Percentiles rank a stretch among this genome's conserved stretches.
Conservation (phyloP, 1,139 yeast genomes). For the Kodamaea anthophila region DNA sequence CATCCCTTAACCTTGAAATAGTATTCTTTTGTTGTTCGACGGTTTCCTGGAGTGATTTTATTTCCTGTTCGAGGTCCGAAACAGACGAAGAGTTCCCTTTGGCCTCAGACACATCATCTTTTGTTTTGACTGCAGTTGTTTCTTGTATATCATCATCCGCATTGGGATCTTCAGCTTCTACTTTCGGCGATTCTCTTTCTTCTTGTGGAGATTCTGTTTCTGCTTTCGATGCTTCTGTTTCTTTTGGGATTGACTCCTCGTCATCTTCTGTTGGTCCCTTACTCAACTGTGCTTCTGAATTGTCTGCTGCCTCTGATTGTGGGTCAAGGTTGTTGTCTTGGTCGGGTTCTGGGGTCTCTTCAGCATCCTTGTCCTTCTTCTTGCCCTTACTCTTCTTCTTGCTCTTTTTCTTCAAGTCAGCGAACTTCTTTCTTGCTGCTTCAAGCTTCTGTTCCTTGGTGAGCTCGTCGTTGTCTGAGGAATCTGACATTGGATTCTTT, state of each 20-base stretch:
- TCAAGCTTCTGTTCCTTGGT: slow-evolving; percentile 53
- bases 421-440: slow-evolving; percentile 59
- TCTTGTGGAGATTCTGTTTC: no score
- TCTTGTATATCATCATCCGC: slow-evolving; percentile 7
- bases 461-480: slow-evolving; percentile 19
- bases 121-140: no score
- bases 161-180: slow-evolving; percentile 5
- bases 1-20: slow-evolving; percentile 35
- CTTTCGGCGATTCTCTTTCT: slow-evolving; percentile 5
- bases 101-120: no score
- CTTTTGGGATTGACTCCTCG: background rate
- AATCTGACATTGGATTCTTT: slow-evolving; percentile 10
- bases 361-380: slow-evolving; percentile 10
- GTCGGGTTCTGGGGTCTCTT: slow-evolving; percentile 9
- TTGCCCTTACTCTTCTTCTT: slow-evolving; percentile 27
- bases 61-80: slow-evolving; percentile 7
- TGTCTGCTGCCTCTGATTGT: background rate
- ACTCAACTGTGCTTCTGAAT: no score
- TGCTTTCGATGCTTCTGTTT: background rate
- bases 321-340: slow-evolving; percentile 5
- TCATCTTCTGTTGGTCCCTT: no score
- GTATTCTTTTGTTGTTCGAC: slow-evolving; percentile 27
- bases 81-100: slow-evolving; percentile 4
- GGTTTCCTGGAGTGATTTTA: slow-evolving; percentile 12
- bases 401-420: slow-evolving; percentile 57